A percentile compares a stretch with the other conserved stretches of the same genome.
phyloP scores from a whole-genome alignment of 441 rosid genomes.

The Erodium moschatum region DNA sequence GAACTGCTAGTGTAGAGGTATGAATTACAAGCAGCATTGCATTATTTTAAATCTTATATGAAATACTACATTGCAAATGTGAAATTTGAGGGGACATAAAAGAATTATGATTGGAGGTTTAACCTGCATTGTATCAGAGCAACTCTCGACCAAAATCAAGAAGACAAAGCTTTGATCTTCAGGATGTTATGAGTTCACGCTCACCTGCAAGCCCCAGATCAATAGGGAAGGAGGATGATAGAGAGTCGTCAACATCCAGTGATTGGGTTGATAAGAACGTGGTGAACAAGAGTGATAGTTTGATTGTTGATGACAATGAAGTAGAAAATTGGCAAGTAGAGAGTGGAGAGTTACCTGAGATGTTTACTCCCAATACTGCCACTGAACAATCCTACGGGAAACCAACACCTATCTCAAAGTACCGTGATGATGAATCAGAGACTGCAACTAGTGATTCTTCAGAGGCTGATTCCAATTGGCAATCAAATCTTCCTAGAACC shows the following conservation, averaged over 20 bases:
- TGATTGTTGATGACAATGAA: slow-evolving; percentile 26
- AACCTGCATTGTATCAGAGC: slow-evolving; percentile 33
- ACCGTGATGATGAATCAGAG: slow-evolving; percentile 36
- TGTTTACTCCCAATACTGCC: slow-evolving; percentile 26
- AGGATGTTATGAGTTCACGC: slow-evolving; percentile 36
- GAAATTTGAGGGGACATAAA: neutral
- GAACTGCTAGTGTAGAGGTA: slow-evolving; percentile 43
- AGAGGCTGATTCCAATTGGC: slow-evolving; percentile 41
- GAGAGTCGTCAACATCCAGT: slow-evolving; percentile 33
- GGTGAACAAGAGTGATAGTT: slow-evolving; percentile 36
- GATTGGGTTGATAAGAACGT: slow-evolving; percentile 56
- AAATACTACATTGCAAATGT: neutral
- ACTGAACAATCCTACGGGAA: slow-evolving; percentile 27
- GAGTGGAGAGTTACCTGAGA: slow-evolving; percentile 29
- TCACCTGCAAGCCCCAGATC: slow-evolving; percentile 31
- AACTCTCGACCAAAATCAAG: slow-evolving; percentile 33
- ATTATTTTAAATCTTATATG: neutral
- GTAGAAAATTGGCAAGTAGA: slow-evolving; percentile 30
- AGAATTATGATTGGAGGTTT: neutral
- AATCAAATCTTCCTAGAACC: slow-evolving; percentile 37
- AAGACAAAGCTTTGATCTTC: slow-evolving; percentile 48
- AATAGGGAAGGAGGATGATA: slow-evolving; percentile 38
- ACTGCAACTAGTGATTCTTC: slow-evolving; percentile 50
- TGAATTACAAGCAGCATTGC: slow-evolving; percentile 3
- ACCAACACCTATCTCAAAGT: slow-evolving; percentile 28